Conservation (phyloP, 1,284 basidiomycete genomes). For the Irpex sp. region DNA sequence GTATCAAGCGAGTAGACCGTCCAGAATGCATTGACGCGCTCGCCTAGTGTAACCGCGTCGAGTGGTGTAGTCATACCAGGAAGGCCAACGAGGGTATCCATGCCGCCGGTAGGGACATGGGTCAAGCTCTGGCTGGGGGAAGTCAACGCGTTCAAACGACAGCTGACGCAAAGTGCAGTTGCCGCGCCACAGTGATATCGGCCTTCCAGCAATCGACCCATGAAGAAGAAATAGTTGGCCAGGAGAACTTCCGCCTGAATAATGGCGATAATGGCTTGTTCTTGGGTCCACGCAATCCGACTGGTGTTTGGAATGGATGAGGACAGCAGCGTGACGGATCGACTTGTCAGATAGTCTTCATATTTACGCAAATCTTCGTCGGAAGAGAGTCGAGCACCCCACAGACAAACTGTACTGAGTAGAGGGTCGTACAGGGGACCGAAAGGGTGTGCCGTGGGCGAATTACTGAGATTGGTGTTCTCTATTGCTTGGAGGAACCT, state of each 20-base stretch:
- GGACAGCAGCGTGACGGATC: conserved; percentile 39
- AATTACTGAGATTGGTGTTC: not conserved
- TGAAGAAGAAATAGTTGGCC: conserved; percentile 40
- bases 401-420: conserved; percentile 44
- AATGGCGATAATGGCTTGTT: conserved; percentile 44
- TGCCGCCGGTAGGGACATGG: conserved; percentile 3
- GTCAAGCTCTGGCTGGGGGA: conserved; percentile 13
- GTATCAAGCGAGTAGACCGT: conserved; percentile 38
- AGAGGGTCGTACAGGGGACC: conserved; percentile 41
- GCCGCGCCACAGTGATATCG: conserved; percentile 40
- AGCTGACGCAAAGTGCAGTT: conserved; percentile 34
- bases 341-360: conserved; percentile 38
- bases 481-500: conserved; percentile 26
- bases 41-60: conserved; percentile 37
- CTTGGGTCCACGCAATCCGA: not conserved
- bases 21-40: conserved; percentile 46
- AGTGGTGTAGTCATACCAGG: conserved; percentile 12
- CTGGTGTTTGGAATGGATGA: conserved; percentile 31
- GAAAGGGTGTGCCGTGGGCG: not conserved
- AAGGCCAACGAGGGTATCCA: conserved; percentile 6
- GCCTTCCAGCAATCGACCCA: conserved; percentile 39
- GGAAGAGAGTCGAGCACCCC: conserved; percentile 40
- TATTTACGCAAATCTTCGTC: conserved; percentile 19
- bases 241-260: conserved; percentile 52
- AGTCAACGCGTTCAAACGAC: conserved; percentile 29